Base-by-base conservation (phyloP, 495 filamentous ascomycete species). In the Penicillium tannophilum region DNA sequence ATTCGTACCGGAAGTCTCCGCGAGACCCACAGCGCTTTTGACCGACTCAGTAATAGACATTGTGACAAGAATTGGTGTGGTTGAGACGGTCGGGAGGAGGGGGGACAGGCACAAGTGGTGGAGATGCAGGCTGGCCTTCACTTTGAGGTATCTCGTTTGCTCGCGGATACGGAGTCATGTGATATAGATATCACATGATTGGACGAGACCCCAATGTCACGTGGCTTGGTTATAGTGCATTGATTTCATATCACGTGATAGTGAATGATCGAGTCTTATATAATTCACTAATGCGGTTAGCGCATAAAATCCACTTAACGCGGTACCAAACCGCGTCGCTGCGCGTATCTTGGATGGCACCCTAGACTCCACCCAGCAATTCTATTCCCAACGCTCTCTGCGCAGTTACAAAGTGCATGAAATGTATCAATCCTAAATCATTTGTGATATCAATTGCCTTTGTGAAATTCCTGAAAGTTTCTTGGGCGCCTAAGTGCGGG, bases 1-100 rank as follows among this genome's bases (percentile, higher is more conserved):
- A 63, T 58, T 72, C 76, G 47, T 70, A 82, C 79, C 66, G 49
- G 74, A 68, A 54, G 72, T 72, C 57, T 76, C 77, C 19, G 65
- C 73, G 44, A 81, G 67, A 39, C 83, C 82, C 48, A 83, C 76
- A 54, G 78, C 76, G 56, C 76, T 80, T 70, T 87, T 83, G 59
- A 84, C 72, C 45, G 80, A 73, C 70, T 86, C 83, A 41, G 59
- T 60, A 63, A 79, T 73, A 61, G 77, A 77, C 78, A 79, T 81
- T 55, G 68, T 79, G 67, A 31, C 42, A 47, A 36, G 26, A 49
- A 61, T 66, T 55, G 26, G 55, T 46, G 51, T 30, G 60, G 47
- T 54, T 60, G 54, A 52, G 54, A 59, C 44, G 49, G 60, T 23
- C 56, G 55, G 52, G 43, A 45, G 61, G 52, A 51, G 52, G 47